These are phyloP conservation scores for Incumbomyces lentus DNA, from an alignment of 2,329 filamentous ascomycete genomes.

Conservation along the genomic window DNA sequence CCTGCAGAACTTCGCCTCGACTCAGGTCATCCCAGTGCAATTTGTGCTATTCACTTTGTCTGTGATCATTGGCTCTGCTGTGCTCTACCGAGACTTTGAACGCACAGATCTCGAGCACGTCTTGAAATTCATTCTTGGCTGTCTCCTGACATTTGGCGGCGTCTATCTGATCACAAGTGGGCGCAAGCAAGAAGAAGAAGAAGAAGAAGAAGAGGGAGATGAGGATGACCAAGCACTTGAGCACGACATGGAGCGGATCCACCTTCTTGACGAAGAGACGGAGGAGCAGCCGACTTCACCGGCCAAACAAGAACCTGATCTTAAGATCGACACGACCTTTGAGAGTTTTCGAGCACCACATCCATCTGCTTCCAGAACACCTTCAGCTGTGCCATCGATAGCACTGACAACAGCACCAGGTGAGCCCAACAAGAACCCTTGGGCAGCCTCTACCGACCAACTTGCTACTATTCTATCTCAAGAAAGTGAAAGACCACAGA, in stretches of 20 bases:
- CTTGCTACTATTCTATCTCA: conserved; percentile 6
- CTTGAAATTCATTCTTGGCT: conserved; percentile 79
- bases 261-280: conserved; percentile 29
- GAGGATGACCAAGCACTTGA: conserved; percentile 55
- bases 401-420: conserved; percentile 14
- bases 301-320: conserved; percentile 9
- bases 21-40: conserved; percentile 93
- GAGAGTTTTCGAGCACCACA: not conserved
- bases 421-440: conserved; percentile 10
- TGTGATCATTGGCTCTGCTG: conserved; percentile 85
- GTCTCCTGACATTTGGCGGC: conserved; percentile 82
- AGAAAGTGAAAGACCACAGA: conserved; percentile 8
- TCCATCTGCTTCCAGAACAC: not conserved
- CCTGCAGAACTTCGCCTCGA: conserved; percentile 88
- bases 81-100: conserved; percentile 92
- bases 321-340: conserved; percentile 1
- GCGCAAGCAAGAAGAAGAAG: conserved; percentile 46
- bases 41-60: conserved; percentile 95
- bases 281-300: conserved; percentile 12
- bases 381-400: conserved; percentile 17
- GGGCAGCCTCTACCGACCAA: conserved; percentile 12
- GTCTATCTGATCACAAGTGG: conserved; percentile 97
- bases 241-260: conserved; percentile 48
- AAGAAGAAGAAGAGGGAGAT: conserved; percentile 47
- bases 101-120: conserved; percentile 63